Evolutionary conservation across 371 early-diverging fungal species (phyloP), one percentile per base, ranked within the genome.

Genomic region (Mucor plumbeus): DNA sequence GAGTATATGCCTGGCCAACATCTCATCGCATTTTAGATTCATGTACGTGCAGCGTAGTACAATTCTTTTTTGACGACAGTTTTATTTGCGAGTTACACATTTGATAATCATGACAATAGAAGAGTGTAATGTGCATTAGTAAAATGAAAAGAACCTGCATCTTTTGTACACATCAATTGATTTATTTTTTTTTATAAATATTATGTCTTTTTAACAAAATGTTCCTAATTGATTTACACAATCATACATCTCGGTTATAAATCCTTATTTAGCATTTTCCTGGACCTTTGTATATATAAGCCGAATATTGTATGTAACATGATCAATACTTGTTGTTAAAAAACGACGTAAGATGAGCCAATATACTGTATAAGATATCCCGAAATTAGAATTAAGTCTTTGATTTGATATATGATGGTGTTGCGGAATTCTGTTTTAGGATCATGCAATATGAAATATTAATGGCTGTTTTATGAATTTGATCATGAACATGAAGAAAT

Each of bases 1-100:
- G 26, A 26, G 26, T 26, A 26, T 1, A 26, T 26, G 26, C 5
- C 11, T 38, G 7, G 7, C 4, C 38, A 41, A 41, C 1, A 10
- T 41, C 5, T 41, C 5, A 19, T 21, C 10, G 19, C 50, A 50
- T 19, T 26, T 50, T 50, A 11, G 5, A 10, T 11, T 21, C 11
- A 50, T 19, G 17, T 50, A 50, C 50, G 11, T 50, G 50, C 50
- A 50, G 19, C 26, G 50, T 50, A 26, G 11, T 8, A 50, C 11
- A 50, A 50, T 50, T 50, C 7, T 26, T 50, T 50, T 21, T 44
- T n/a, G 44, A 44, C 44, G 44, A 44, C 44, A 44, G 44, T 15
- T 44, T n/a, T 50, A 21, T 50, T 50, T 50, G 50, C 50, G 7
- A 44, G 44, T 44, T 44, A 44, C 44, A 44, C 44, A 44, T 50